These are phyloP conservation scores for Vigna unguiculata DNA, from an alignment of 306 rosid species.

Conservation along the genomic window DNA sequence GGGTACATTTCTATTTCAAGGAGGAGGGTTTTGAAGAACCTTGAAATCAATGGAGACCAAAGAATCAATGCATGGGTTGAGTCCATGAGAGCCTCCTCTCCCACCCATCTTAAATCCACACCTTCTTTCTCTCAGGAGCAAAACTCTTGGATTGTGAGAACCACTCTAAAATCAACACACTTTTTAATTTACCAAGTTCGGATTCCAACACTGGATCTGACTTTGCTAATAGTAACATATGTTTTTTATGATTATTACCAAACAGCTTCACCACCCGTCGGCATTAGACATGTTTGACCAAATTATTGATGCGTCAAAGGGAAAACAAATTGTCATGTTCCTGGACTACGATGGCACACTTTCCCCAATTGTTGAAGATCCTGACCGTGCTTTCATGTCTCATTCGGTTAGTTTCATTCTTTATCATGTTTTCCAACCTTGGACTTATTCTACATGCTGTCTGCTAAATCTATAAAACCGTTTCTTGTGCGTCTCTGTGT, in stretches of 20 bases:
- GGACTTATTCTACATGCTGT: background rate
- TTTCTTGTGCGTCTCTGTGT: background rate
- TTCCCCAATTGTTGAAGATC: constrained; percentile 85
- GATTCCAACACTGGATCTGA: constrained; percentile 25
- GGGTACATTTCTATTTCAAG: constrained; percentile 68
- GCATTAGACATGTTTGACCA: constrained; percentile 81
- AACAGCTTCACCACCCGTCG: constrained; percentile 72
- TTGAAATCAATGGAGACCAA: constrained; percentile 70
- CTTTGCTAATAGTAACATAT: background rate
- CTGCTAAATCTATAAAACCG: background rate
- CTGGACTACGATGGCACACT: constrained; percentile 87
- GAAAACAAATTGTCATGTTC: constrained; percentile 84
- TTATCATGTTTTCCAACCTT: background rate
- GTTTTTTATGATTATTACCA: background rate
- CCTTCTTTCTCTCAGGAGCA: constrained; percentile 54
- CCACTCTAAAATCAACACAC: background rate
- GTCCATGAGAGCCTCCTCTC: constrained; percentile 85
- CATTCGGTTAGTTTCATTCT: constrained; percentile 56
- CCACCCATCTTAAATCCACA: constrained; percentile 61
- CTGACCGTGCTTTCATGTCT: constrained; percentile 88
- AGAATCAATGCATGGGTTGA: constrained; percentile 77
- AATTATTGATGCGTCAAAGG: constrained; percentile 72
- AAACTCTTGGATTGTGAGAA: constrained; percentile 72
- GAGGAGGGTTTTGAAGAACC: constrained; percentile 59
- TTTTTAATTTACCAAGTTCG: background rate